phyloP scores from a whole-genome alignment of 73 alveolate species.

The Blepharisma japonicum region DNA sequence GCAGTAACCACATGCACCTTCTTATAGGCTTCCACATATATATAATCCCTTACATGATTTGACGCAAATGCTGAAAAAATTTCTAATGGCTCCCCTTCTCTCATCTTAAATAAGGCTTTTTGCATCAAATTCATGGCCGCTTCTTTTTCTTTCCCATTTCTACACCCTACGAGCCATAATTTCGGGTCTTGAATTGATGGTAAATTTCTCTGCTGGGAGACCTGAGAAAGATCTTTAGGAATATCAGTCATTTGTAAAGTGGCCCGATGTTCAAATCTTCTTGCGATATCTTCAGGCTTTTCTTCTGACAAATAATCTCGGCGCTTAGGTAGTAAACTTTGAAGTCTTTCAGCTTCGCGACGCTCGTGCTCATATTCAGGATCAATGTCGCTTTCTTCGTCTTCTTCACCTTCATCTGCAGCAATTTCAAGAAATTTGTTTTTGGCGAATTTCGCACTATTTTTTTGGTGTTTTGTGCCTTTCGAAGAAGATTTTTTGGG shows the following conservation, averaged over 20 bases:
- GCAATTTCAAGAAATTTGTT: too few relatives aligned
- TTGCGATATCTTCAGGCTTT: constrained; percentile 21
- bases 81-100: constrained; percentile 45
- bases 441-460: too few relatives aligned
- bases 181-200: constrained; percentile 83
- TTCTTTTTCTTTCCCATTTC: constrained; percentile 82
- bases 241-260: neutral
- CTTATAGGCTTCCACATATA: constrained; percentile 85
- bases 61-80: constrained; percentile 76
- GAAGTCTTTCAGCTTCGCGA: constrained; percentile 1
- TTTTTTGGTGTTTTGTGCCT: too few relatives aligned
- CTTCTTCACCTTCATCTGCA: constrained; percentile 9
- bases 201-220: constrained; percentile 50
- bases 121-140: constrained; percentile 64
- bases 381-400: constrained; percentile 11
- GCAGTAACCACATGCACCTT: constrained; percentile 79
- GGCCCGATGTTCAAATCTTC: neutral
- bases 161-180: constrained; percentile 77
- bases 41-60: constrained; percentile 74
- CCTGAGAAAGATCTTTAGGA: neutral
- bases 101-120: constrained; percentile 57
- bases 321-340: neutral
- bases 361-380: constrained; percentile 17
- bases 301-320: neutral
- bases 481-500: too few relatives aligned